These are phyloP conservation scores for Hippophae rhamnoides DNA, from an alignment of 306 rosid genomes.

Conservation along the genomic window DNA sequence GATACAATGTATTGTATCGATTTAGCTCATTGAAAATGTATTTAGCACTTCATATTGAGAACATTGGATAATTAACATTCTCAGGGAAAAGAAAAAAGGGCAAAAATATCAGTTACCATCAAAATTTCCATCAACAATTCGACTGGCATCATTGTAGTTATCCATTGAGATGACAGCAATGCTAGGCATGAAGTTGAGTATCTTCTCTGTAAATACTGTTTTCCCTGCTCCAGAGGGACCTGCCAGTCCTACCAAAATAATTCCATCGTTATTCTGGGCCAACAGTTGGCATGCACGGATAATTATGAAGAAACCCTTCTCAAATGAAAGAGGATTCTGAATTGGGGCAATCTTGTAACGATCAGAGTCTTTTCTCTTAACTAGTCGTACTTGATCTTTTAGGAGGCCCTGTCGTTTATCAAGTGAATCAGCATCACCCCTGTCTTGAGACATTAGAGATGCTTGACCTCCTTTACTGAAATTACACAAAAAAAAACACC, in stretches of 20 bases:
- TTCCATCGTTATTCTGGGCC: conserved; percentile 85
- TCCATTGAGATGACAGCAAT: conserved; percentile 99
- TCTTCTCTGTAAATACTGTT: conserved; percentile 86
- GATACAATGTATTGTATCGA: no score
- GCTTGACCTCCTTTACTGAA: conserved; percentile 23
- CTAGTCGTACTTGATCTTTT: conserved; percentile 82
- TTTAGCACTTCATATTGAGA: conserved; percentile 4
- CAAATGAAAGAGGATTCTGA: conserved; percentile 65
- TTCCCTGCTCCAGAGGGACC: conserved; percentile 99
- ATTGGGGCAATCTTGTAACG: conserved; percentile 72
- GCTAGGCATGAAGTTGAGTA: conserved; percentile 84
- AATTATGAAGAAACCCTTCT: conserved; percentile 89
- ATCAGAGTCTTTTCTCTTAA: conserved; percentile 55
- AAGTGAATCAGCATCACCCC: conserved; percentile 44
- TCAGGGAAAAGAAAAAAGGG: conserved; percentile 14
- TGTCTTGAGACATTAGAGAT: conserved; percentile 48
- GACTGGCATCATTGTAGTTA: conserved; percentile 89
- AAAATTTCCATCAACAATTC: conserved; percentile 92
- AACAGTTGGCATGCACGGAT: conserved; percentile 86
- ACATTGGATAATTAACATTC: conserved; percentile 14
- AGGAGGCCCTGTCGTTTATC: conserved; percentile 68
- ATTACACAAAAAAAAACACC: conserved; percentile 3
- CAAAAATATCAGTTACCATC: conserved; percentile 49
- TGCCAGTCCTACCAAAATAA: conserved; percentile 82
- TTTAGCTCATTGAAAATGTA: neutral